A percentile compares a stretch with the other conserved stretches of the same genome.
phyloP scores from a whole-genome alignment of 2,329 filamentous ascomycete genomes.

The Botrytis deweyae region DNA sequence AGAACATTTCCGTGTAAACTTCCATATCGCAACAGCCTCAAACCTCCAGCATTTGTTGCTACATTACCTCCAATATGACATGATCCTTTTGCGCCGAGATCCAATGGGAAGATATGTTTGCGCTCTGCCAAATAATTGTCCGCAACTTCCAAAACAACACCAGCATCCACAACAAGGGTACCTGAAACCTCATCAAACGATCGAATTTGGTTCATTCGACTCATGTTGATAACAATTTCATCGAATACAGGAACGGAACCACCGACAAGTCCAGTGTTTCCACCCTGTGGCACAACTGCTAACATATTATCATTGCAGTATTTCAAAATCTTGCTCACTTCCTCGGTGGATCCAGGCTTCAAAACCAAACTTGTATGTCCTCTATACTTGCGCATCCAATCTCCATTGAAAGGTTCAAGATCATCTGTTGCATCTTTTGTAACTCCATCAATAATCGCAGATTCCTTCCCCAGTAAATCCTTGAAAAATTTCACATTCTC shows the following conservation, averaged over 20 bases:
- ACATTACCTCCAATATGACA: slow-evolving; percentile 97
- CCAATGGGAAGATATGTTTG: slow-evolving; percentile 88
- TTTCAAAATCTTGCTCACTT: slow-evolving; percentile 85
- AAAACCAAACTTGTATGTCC: slow-evolving; percentile 86
- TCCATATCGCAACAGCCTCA: slow-evolving; percentile 87
- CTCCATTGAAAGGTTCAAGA: slow-evolving; percentile 87
- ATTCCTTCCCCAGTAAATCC: slow-evolving; percentile 72
- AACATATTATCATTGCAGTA: slow-evolving; percentile 94
- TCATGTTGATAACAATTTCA: slow-evolving; percentile 91
- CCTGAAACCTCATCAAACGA: slow-evolving; percentile 94
- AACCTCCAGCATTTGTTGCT: slow-evolving; percentile 89
- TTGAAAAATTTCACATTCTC: slow-evolving; percentile 85
- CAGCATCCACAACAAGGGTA: slow-evolving; percentile 84
- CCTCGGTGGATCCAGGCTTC: slow-evolving; percentile 78
- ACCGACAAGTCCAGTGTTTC: slow-evolving; percentile 93
- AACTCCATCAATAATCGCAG: slow-evolving; percentile 81
- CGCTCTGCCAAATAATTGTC: slow-evolving; percentile 82
- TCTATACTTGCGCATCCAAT: slow-evolving; percentile 99
- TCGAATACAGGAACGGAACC: slow-evolving; percentile 97
- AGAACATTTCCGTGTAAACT: slow-evolving; percentile 91
- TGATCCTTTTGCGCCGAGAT: slow-evolving; percentile 96
- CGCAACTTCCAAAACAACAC: slow-evolving; percentile 83
- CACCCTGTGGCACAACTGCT: slow-evolving; percentile 94
- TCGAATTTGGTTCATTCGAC: slow-evolving; percentile 85
- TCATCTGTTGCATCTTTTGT: slow-evolving; percentile 73